A percentile compares a stretch with the other conserved stretches of the same genome.
Evolutionary conservation across 2,329 filamentous ascomycete genomes (phyloP).

Genomic region (Alternaria angustiovoidea): DNA sequence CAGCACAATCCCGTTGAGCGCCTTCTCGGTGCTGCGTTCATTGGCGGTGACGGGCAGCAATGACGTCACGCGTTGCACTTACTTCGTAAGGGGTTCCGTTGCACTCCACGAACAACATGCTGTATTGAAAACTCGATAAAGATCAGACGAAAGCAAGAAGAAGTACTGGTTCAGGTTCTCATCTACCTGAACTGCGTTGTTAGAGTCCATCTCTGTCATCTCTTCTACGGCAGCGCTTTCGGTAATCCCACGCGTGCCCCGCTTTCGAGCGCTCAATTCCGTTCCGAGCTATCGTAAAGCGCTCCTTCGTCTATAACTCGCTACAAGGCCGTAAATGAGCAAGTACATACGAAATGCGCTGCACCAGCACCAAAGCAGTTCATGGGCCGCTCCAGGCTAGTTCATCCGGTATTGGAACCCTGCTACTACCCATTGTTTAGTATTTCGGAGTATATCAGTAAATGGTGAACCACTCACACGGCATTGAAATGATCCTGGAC

Average conservation of each 20-base stretch:
- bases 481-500: background rate
- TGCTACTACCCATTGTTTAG: conserved; percentile 1
- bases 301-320: conserved; percentile 6
- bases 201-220: background rate
- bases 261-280: conserved; percentile 30
- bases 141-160: background rate
- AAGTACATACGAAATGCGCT: background rate
- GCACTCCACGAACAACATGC: conserved; percentile 53
- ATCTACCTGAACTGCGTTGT: background rate
- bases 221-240: background rate
- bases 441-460: conserved; percentile 2
- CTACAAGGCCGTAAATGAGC: background rate
- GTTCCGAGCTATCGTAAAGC: conserved; percentile 17
- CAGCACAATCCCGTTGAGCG: background rate
- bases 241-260: conserved; percentile 17
- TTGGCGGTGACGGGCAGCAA: background rate
- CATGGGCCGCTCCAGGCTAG: conserved; percentile 6
- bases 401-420: background rate
- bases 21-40: background rate
- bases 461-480: background rate
- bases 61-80: conserved; percentile 28
- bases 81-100: conserved; percentile 56
- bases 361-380: background rate
- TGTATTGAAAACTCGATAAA: conserved; percentile 3
- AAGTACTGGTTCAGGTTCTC: background rate